These are phyloP conservation scores for Fraxinus angustifolia DNA, from an alignment of 305 asterid species.

Conservation along the genomic window DNA sequence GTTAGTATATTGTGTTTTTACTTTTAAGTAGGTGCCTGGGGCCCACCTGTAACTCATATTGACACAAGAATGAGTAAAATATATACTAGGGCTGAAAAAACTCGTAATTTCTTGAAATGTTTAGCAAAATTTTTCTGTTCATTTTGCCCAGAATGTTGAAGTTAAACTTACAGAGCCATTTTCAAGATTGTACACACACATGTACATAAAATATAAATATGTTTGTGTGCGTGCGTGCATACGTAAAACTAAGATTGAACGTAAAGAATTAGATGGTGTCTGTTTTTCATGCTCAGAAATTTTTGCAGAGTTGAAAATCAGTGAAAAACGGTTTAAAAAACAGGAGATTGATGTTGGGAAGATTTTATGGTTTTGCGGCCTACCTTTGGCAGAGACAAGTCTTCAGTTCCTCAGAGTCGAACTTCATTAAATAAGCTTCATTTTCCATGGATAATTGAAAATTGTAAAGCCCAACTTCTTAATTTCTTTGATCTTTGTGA, in stretches of 20 bases:
- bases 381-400: neutral
- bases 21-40: neutral
- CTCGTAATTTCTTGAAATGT: neutral
- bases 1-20: neutral
- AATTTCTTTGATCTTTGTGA: too few relatives aligned
- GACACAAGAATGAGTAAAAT: neutral
- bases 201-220: neutral
- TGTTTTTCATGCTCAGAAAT: neutral
- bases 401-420: neutral
- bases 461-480: too few relatives aligned
- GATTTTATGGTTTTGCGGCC: neutral
- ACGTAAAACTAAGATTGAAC: neutral
- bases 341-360: neutral
- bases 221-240: neutral
- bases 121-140: neutral
- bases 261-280: neutral
- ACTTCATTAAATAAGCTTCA: neutral
- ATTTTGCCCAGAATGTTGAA: neutral
- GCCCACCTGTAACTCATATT: neutral
- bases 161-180: neutral
- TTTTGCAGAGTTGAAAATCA: neutral
- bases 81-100: neutral
- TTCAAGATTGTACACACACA: neutral
- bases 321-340: neutral
- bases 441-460: too few relatives aligned